These are phyloP conservation scores for Linnemannia exigua DNA, from an alignment of 192 early-diverging fungal genomes.

Conservation along the genomic window DNA sequence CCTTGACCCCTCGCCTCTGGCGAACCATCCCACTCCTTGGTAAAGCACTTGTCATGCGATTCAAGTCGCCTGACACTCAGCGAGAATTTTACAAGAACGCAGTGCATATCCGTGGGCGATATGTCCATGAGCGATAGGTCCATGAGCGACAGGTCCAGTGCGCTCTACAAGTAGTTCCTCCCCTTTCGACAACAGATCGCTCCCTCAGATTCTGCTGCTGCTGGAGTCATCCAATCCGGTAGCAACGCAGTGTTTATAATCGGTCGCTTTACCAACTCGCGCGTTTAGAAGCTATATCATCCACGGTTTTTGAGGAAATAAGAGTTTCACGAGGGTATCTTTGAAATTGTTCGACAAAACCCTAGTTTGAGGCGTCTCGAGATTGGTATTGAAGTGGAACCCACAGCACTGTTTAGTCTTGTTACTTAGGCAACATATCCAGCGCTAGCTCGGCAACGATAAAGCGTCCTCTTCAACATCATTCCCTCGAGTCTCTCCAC, in stretches of 20 bases:
- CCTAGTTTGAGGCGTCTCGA: neutral
- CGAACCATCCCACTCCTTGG: neutral
- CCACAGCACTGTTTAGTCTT: neutral
- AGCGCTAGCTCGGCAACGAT: neutral
- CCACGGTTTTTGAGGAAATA: too few relatives aligned
- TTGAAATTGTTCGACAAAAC: constrained; percentile 3
- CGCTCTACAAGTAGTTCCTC: neutral
- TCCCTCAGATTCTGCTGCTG: neutral
- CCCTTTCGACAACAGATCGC: neutral
- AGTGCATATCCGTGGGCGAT: neutral
- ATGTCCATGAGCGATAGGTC: too few relatives aligned
- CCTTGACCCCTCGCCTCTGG: neutral
- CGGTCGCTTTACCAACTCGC: neutral
- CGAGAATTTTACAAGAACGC: too few relatives aligned
- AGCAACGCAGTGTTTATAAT: neutral
- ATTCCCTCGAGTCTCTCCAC: too few relatives aligned
- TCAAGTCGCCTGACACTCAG: too few relatives aligned
- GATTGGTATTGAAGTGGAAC: neutral
- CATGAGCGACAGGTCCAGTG: neutral
- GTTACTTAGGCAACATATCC: neutral
- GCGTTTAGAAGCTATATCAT: neutral
- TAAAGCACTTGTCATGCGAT: neutral
- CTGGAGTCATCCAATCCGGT: too few relatives aligned
- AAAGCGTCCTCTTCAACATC: neutral
- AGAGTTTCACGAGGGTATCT: neutral